Percentiles rank a stretch among this genome's conserved stretches.
These are phyloP conservation scores for Naganishia friedmannii DNA, from an alignment of 768 basidiomycete genomes.

Conservation along the genomic window DNA sequence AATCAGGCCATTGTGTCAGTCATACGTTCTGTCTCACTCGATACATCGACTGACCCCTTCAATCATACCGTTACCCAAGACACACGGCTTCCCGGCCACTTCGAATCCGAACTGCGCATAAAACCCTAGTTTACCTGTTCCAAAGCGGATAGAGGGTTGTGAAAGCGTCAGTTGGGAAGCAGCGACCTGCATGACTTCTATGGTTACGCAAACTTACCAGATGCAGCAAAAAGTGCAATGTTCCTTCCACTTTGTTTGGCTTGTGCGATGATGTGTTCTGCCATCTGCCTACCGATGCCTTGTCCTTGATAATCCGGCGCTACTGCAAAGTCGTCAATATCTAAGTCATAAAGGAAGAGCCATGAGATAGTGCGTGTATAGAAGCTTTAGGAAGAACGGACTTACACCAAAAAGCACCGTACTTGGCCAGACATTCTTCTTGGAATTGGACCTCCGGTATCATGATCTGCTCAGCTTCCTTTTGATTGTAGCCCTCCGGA, in stretches of 20 bases:
- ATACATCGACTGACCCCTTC: background rate
- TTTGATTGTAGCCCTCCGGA: background rate
- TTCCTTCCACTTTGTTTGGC: too few species aligned
- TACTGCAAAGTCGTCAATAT: background rate
- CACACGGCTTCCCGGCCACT: background rate
- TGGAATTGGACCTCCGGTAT: background rate
- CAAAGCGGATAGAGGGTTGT: background rate
- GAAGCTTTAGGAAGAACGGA: background rate
- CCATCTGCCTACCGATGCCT: too few species aligned
- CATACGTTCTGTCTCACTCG: too few species aligned
- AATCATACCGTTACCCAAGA: background rate
- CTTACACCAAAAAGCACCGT: background rate
- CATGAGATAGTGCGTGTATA: background rate
- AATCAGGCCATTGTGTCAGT: background rate
- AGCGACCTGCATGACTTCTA: too few species aligned
- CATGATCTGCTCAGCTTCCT: background rate
- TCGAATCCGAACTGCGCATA: background rate
- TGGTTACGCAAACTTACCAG: background rate
- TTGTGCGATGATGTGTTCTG: too few species aligned
- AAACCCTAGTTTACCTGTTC: background rate
- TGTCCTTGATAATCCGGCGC: too few species aligned
- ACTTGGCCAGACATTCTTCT: background rate
- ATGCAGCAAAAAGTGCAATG: background rate
- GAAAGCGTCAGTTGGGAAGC: background rate
- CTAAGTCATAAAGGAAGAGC: background rate